Evolutionary conservation across 371 early-diverging fungal species (phyloP).

Genomic region (Batrachochytrium dendrobatidis): DNA sequence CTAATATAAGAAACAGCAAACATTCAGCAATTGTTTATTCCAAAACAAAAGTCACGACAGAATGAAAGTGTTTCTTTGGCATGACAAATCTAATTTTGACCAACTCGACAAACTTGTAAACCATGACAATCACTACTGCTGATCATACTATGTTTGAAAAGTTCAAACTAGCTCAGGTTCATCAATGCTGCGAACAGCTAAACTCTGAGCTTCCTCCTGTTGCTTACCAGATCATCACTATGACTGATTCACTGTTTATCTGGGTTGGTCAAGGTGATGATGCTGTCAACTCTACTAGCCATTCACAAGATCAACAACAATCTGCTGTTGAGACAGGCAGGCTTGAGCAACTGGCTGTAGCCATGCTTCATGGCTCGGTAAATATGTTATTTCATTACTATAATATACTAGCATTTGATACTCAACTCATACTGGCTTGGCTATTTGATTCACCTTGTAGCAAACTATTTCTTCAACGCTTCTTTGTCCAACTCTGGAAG

Average conservation of each 20-base stretch:
- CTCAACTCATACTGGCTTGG: too few relatives aligned
- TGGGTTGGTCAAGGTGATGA: conserved; percentile 10
- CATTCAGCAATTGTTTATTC: too few relatives aligned
- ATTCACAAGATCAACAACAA: background rate
- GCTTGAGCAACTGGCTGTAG: conserved; percentile 8
- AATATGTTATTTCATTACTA: too few relatives aligned
- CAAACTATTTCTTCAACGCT: conserved; percentile 7
- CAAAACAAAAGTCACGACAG: too few relatives aligned
- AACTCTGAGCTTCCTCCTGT: background rate
- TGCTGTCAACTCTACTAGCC: background rate
- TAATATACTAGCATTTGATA: too few relatives aligned
- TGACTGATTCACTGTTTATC: conserved; percentile 9
- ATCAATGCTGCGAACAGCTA: background rate
- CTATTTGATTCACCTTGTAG: too few relatives aligned
- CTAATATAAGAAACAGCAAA: too few relatives aligned
- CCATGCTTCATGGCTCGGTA: background rate
- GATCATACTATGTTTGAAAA: too few relatives aligned
- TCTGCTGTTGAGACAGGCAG: background rate
- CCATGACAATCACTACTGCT: too few relatives aligned
- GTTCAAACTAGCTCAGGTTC: background rate
- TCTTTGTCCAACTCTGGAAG: conserved; percentile 7
- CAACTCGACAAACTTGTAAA: too few relatives aligned
- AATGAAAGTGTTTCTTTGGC: too few relatives aligned
- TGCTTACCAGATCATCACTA: conserved; percentile 8
- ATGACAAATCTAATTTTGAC: too few relatives aligned